These are phyloP conservation scores for Exophiala calicioides DNA, from an alignment of 2,329 filamentous ascomycete species.

Conservation along the genomic window DNA sequence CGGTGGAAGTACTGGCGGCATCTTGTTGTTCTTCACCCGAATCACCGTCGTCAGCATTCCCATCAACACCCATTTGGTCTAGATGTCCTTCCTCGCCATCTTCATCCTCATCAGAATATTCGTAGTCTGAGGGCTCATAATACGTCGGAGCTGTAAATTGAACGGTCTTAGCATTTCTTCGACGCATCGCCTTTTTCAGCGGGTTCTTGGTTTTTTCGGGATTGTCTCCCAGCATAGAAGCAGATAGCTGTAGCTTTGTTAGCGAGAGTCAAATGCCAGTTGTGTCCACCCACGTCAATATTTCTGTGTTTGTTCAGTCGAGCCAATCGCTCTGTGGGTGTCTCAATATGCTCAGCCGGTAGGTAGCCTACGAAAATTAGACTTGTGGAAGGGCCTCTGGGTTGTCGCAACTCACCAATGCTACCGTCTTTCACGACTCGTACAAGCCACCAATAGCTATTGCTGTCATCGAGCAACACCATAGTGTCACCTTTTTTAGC, in stretches of 20 bases:
- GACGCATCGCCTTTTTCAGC: conserved; percentile 78
- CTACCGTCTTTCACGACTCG: conserved; percentile 96
- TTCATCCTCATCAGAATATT: conserved; percentile 81
- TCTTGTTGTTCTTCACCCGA: conserved; percentile 41
- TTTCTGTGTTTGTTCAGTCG: conserved; percentile 97
- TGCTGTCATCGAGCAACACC: conserved; percentile 96
- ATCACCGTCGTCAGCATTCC: conserved; percentile 50
- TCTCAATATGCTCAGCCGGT: conserved; percentile 97
- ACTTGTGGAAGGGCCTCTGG: conserved; percentile 1
- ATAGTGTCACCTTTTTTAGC: conserved; percentile 98
- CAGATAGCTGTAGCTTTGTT: conserved; percentile 57
- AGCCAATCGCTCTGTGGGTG: conserved; percentile 89
- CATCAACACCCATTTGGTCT: conserved; percentile 28
- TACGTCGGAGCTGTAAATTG: conserved; percentile 83
- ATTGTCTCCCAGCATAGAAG: conserved; percentile 70
- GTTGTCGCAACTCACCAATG: conserved; percentile 61
- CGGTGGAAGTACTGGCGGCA: conserved; percentile 39
- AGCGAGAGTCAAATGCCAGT: conserved; percentile 19
- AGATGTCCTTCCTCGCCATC: conserved; percentile 50
- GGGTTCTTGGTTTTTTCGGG: conserved; percentile 79
- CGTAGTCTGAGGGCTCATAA: conserved; percentile 82
- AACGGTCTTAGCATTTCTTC: conserved; percentile 81
- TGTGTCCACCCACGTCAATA: conserved; percentile 71
- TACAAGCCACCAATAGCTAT: conserved; percentile 99
- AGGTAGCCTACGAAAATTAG: conserved; percentile 70